Conservation (phyloP, 306 rosid genomes). For the Quercus wislizeni region DNA sequence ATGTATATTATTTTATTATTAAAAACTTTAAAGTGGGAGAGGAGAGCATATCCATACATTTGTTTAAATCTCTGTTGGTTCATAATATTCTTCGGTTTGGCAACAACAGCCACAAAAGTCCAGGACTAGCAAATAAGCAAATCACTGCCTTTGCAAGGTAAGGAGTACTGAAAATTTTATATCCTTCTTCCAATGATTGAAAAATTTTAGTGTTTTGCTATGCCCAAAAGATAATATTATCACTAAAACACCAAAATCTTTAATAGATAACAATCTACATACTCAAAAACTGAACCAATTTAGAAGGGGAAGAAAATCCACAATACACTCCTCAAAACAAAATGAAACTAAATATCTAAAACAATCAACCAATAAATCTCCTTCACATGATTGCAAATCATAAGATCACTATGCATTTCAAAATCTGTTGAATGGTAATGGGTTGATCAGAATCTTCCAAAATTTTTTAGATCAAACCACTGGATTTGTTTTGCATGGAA, state of each 20-base stretch:
- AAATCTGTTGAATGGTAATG: background rate
- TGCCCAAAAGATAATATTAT: background rate
- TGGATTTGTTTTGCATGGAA: too few species aligned
- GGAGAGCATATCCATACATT: too few species aligned
- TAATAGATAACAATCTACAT: background rate
- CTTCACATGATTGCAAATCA: background rate
- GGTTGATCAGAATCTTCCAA: background rate
- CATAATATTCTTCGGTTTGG: background rate
- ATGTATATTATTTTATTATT: too few species aligned
- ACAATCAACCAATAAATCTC: background rate
- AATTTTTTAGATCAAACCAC: too few species aligned
- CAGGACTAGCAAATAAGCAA: background rate
- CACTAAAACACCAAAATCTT: background rate
- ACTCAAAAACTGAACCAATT: background rate
- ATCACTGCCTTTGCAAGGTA: background rate
- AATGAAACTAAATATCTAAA: background rate
- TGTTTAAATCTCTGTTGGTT: background rate
- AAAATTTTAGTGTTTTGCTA: background rate
- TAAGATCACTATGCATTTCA: background rate
- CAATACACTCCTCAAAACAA: too few species aligned
- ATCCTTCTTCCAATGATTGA: too few species aligned
- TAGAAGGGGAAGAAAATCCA: background rate
- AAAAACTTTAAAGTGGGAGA: too few species aligned
- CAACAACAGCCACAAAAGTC: background rate
- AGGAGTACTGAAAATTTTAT: background rate